Percentiles rank a stretch among this genome's conserved stretches.
Conservation (phyloP, 2,329 filamentous ascomycete genomes). For the Ramularia endophylla region DNA sequence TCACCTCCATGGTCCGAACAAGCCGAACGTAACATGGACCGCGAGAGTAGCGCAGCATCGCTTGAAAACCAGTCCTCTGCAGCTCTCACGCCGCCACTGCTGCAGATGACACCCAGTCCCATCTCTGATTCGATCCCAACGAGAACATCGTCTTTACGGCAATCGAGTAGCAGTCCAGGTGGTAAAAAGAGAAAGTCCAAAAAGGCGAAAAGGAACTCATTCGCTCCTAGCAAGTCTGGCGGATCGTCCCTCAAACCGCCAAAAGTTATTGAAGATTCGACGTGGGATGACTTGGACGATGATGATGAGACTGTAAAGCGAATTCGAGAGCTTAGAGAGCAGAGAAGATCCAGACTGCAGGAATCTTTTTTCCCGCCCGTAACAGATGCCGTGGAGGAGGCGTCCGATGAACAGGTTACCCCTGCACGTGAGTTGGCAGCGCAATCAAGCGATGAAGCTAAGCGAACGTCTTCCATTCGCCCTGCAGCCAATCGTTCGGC, state of each 20-base stretch:
- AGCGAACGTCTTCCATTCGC: slow-evolving; percentile 11
- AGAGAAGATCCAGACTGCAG: slow-evolving; percentile 50
- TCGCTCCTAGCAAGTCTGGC: slow-evolving; percentile 14
- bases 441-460: slow-evolving; percentile 12
- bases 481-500: slow-evolving; percentile 15
- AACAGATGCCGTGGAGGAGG: slow-evolving; percentile 5
- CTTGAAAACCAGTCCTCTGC: slow-evolving; percentile 5
- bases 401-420: slow-evolving; percentile 7
- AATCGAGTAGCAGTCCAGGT: slow-evolving; percentile 29
- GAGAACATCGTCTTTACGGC: slow-evolving; percentile 30
- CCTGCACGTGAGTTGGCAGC: slow-evolving; percentile 11
- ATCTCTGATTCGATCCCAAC: slow-evolving; percentile 31
- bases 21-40: slow-evolving; percentile 7
- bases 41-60: slow-evolving; percentile 7
- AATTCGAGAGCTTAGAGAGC: slow-evolving; percentile 53
- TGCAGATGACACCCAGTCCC: slow-evolving; percentile 18
- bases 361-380: slow-evolving; percentile 22
- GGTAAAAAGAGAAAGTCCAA: slow-evolving; percentile 21
- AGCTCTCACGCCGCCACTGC: slow-evolving; percentile 7
- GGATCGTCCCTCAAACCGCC: slow-evolving; percentile 12
- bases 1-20: too few species aligned
- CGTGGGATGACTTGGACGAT: slow-evolving; percentile 33
- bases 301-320: slow-evolving; percentile 51
- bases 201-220: slow-evolving; percentile 19
- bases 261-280: slow-evolving; percentile 28